Percentiles rank a stretch among this genome's conserved stretches.
These are phyloP conservation scores for Aristolochia fimbriata DNA, from an alignment of 164 flowering plant genomes.

Conservation along the genomic window DNA sequence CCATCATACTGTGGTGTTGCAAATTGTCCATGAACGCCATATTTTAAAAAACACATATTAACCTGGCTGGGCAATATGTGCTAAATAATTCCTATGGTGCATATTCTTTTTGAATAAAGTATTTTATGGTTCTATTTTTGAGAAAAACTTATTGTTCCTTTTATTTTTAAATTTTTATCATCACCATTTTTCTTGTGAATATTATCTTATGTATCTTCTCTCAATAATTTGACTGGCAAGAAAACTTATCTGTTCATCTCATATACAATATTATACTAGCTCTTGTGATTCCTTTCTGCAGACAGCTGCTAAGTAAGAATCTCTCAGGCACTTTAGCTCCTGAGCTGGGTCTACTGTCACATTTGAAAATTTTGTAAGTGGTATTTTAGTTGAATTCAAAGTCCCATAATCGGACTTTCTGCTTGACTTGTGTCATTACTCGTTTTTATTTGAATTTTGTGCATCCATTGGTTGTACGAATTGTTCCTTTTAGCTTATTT, in stretches of 20 bases:
- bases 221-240: neutral
- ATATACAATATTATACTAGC: neutral
- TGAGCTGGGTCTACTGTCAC: slow-evolving; percentile 53
- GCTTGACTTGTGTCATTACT: neutral
- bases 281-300: slow-evolving; percentile 15
- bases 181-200: no score
- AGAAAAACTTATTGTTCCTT: no score
- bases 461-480: neutral
- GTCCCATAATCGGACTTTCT: neutral
- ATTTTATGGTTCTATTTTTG: no score
- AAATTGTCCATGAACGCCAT: no score
- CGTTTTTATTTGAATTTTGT: neutral
- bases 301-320: slow-evolving; percentile 48
- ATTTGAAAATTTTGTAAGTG: slow-evolving; percentile 70
- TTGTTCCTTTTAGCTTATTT: neutral
- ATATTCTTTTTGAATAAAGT: no score
- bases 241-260: neutral
- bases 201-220: neutral
- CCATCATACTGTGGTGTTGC: no score
- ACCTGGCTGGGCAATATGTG: no score
- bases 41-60: no score
- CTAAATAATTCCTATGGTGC: no score
- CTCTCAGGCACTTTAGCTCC: slow-evolving; percentile 78
- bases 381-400: neutral
- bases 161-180: no score